phyloP scores from a whole-genome alignment of 23 red algal genomes.

The Cyanidioschyzon merolae region DNA sequence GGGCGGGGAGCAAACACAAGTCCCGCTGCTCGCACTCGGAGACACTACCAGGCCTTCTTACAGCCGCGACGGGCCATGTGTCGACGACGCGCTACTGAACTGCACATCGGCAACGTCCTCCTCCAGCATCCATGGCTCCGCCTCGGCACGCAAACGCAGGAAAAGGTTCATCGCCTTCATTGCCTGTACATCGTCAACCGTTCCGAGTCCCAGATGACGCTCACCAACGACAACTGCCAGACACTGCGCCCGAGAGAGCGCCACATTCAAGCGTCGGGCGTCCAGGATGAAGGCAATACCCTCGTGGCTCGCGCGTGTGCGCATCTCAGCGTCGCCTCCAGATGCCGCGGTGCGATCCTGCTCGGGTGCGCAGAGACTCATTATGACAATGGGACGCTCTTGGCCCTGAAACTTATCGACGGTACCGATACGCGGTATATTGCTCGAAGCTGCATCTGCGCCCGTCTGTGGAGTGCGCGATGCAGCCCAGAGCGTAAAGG shows the following conservation, averaged over 20 bases:
- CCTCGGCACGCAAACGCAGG: not conserved
- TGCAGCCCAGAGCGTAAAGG: conserved; percentile 16
- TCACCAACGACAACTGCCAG: conserved; percentile 45
- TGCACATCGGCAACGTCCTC: not conserved
- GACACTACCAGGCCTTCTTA: too few species aligned
- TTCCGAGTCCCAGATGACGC: not conserved
- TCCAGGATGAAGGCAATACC: conserved; percentile 26
- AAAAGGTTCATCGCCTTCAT: not conserved
- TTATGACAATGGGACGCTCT: conserved; percentile 49
- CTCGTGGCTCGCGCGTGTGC: conserved; percentile 13
- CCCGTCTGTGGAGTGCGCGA: not conserved
- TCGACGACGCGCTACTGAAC: too few species aligned
- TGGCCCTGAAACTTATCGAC: conserved; percentile 94
- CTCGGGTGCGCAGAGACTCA: conserved; percentile 37
- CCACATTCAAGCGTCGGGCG: conserved; percentile 56
- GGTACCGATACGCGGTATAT: conserved; percentile 44
- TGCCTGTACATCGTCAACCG: not conserved
- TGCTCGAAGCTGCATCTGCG: not conserved
- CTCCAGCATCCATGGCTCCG: not conserved
- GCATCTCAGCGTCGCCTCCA: not conserved
- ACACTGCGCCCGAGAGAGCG: conserved; percentile 65
- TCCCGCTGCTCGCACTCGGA: too few species aligned
- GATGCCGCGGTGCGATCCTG: not conserved
- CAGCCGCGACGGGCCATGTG: too few species aligned
- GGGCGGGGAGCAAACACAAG: too few species aligned